Percentiles rank a stretch among this genome's conserved stretches.
Evolutionary conservation across 164 flowering plant species (phyloP).

Genomic region (Stephania cephalantha): DNA sequence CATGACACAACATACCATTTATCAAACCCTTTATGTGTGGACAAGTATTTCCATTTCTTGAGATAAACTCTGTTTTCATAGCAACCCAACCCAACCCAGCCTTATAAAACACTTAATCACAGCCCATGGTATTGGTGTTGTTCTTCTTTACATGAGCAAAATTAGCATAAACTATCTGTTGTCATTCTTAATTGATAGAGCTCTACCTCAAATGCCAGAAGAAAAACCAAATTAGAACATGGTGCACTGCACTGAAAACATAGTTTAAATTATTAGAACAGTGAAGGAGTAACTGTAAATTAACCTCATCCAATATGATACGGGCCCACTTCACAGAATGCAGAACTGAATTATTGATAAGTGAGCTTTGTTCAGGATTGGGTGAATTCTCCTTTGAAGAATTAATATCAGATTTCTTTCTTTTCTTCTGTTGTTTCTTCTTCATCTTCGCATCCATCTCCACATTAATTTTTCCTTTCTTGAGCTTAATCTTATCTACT

Average conservation of each 20-base stretch:
- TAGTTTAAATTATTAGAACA: not conserved
- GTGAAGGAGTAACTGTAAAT: constrained; percentile 10
- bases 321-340: constrained; percentile 84
- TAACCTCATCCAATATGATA: constrained; percentile 88
- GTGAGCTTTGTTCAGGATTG: constrained; percentile 13
- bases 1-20: too few species aligned
- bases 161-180: too few species aligned
- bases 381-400: constrained; percentile 16
- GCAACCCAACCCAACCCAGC: too few species aligned
- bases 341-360: constrained; percentile 39
- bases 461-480: constrained; percentile 6
- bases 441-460: constrained; percentile 13
- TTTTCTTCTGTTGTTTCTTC: constrained; percentile 14
- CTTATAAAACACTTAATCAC: too few species aligned
- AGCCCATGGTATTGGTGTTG: too few species aligned
- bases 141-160: too few species aligned
- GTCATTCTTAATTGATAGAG: too few species aligned
- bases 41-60: too few species aligned
- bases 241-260: too few species aligned
- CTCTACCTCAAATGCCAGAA: not conserved
- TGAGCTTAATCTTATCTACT: constrained; percentile 14
- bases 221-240: not conserved
- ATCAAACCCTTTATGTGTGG: too few species aligned
- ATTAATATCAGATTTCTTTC: constrained; percentile 11
- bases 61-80: too few species aligned